These are phyloP conservation scores for Cardamine chenopodiifolia DNA, from an alignment of 345 rosid species.

Conservation along the genomic window DNA sequence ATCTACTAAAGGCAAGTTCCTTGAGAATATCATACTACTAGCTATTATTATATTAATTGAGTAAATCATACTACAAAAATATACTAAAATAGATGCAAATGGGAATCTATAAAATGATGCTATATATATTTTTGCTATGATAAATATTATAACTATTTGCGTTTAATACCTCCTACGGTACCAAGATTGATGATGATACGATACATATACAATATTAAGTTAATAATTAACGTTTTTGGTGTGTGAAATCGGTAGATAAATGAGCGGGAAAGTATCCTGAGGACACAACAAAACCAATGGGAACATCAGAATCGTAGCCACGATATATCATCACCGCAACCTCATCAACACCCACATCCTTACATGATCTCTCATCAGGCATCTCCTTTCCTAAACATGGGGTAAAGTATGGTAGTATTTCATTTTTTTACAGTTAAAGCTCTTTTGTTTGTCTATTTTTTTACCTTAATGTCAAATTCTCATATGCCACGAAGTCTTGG, in stretches of 20 bases:
- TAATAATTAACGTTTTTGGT: neutral
- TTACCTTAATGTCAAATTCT: neutral
- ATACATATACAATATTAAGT: neutral
- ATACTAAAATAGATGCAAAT: neutral
- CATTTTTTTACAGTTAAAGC: neutral
- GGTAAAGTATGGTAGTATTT: conserved; percentile 42
- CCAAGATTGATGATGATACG: neutral
- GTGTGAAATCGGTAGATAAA: conserved; percentile 46
- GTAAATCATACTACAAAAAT: neutral
- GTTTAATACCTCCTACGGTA: neutral
- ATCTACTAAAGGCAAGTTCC: neutral
- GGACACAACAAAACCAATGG: conserved; percentile 54
- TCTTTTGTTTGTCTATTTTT: neutral
- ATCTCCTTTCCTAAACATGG: conserved; percentile 53
- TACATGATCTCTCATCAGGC: conserved; percentile 48
- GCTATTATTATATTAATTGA: neutral
- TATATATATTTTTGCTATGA: neutral
- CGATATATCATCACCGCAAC: conserved; percentile 41
- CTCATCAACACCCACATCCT: conserved; percentile 45
- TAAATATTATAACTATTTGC: neutral
- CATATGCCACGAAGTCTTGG: neutral
- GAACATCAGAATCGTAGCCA: conserved; percentile 48
- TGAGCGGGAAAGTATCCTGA: conserved; percentile 52
- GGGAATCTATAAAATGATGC: neutral
- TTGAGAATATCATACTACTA: neutral